phyloP scores from a whole-genome alignment of 2,329 filamentous ascomycete genomes.

The Coniella vitis region DNA sequence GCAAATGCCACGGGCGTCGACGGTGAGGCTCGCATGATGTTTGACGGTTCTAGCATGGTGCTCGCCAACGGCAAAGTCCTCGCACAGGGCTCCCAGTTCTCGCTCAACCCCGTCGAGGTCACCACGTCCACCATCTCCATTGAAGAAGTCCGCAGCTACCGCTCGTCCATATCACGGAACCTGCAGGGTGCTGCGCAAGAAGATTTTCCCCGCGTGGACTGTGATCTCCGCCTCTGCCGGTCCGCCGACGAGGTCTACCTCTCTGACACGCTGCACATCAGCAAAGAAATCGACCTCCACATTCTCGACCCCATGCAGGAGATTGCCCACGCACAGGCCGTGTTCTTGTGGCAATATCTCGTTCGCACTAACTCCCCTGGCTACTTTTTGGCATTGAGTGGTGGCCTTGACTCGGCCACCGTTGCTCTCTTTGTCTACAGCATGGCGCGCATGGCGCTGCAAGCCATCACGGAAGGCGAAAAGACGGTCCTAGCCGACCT shows the following conservation, averaged over 20 bases:
- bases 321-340: slow-evolving; percentile 24
- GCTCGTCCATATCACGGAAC: slow-evolving; percentile 17
- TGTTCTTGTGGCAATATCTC: slow-evolving; percentile 19
- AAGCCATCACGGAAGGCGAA: slow-evolving; percentile 15
- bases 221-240: slow-evolving; percentile 19
- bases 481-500: slow-evolving; percentile 15
- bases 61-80: slow-evolving; percentile 17
- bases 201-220: slow-evolving; percentile 18
- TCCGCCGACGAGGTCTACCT: slow-evolving; percentile 22
- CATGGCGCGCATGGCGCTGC: slow-evolving; percentile 17
- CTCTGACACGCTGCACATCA: slow-evolving; percentile 10
- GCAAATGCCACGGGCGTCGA: slow-evolving; percentile 28
- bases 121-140: slow-evolving; percentile 17
- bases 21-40: slow-evolving; percentile 35
- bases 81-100: slow-evolving; percentile 18
- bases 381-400: slow-evolving; percentile 17
- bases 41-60: slow-evolving; percentile 21
- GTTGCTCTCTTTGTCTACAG: slow-evolving; percentile 19
- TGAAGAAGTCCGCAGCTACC: slow-evolving; percentile 17
- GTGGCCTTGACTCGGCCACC: slow-evolving; percentile 19
- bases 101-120: slow-evolving; percentile 17
- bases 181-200: slow-evolving; percentile 17
- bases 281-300: slow-evolving; percentile 13
- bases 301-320: slow-evolving; percentile 25
- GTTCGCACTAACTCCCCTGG: slow-evolving; percentile 16